These are phyloP conservation scores for Polychaeton citri DNA, from an alignment of 2,329 filamentous ascomycete species.

Conservation along the genomic window DNA sequence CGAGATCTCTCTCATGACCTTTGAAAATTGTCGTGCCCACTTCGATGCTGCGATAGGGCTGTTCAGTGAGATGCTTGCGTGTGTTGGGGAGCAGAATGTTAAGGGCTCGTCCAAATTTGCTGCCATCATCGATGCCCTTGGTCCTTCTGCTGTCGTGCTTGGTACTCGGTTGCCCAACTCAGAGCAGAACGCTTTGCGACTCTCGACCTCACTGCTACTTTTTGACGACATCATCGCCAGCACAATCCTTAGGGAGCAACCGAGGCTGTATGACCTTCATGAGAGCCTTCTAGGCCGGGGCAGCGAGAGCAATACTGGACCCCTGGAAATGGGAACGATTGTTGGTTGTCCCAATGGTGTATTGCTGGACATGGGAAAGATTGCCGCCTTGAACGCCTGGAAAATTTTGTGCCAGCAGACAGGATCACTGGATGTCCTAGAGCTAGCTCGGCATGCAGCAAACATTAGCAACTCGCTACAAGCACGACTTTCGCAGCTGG, in stretches of 20 bases:
- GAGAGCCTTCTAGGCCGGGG: not conserved
- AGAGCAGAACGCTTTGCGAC: not conserved
- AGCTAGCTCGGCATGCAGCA: not conserved
- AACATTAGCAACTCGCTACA: not conserved
- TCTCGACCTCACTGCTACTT: not conserved
- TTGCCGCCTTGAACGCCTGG: conserved; percentile 41
- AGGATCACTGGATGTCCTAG: not conserved
- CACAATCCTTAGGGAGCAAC: not conserved
- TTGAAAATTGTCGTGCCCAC: conserved; percentile 38
- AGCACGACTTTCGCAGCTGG: not conserved
- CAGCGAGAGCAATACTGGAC: not conserved
- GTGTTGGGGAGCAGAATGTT: no score
- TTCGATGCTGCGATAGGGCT: conserved; percentile 38
- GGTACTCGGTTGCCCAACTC: not conserved
- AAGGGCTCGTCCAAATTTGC: no score
- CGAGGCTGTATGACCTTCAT: not conserved
- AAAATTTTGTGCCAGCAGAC: conserved; percentile 34
- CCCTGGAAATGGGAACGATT: conserved; percentile 15
- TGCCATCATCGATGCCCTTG: no score
- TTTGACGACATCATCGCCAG: not conserved
- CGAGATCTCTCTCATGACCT: conserved; percentile 34
- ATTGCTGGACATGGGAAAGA: conserved; percentile 40
- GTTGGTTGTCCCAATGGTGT: conserved; percentile 46
- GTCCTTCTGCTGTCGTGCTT: no score
- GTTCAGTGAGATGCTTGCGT: conserved; percentile 33